Base-by-base conservation (phyloP, 1,284 basidiomycete genomes). In the Tilletia setariae region DNA sequence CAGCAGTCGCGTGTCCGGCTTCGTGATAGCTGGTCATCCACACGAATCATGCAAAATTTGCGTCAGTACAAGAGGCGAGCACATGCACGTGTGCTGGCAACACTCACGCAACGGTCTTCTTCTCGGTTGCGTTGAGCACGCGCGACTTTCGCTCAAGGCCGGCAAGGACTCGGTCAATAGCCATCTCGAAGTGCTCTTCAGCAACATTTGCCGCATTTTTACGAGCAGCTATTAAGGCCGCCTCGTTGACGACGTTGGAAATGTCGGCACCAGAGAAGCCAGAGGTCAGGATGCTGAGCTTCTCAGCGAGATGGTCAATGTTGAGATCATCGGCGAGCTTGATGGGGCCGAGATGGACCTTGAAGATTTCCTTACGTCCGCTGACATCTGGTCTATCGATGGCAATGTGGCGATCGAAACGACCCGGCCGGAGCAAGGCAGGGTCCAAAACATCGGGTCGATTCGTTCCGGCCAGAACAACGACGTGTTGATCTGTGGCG, bases 201-300 rank as follows among this genome's bases (percentile, higher is more conserved):
- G 89, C 88, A 25, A 99, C 90, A 43, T 84, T 87, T 56, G 94
- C 91, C 19, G 91, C 89, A 6, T 87, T 87, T 66, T 90, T 88
- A 67, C 96, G 89, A 28, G 96, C 96, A 19, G 95, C 95, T 72
- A 96, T 92, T 42, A 98, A 86, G 0, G 96, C 95, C 63, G 93
- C 94, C 84, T 99, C 96, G 83, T 98, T 99, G 83, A 93, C 96
- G 15, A 98, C 95, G 80, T 98, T 98, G 72, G 94, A 95, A 75
- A 99, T 94, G 82, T 99, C 96, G 2, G 95, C 95, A 78, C 96
- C 96, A 28, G 93, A 95, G 86, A 99, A 98, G 0, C 96, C 96
- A 28, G 95, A 94, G 0, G 96, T 98, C 62, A 98, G 88, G 28
- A 97, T 92, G 3, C 91, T 61, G 56, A 61, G 56, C 56, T 61